Conservation (phyloP, 2,329 filamentous ascomycete species). For the Fusarium poae region DNA sequence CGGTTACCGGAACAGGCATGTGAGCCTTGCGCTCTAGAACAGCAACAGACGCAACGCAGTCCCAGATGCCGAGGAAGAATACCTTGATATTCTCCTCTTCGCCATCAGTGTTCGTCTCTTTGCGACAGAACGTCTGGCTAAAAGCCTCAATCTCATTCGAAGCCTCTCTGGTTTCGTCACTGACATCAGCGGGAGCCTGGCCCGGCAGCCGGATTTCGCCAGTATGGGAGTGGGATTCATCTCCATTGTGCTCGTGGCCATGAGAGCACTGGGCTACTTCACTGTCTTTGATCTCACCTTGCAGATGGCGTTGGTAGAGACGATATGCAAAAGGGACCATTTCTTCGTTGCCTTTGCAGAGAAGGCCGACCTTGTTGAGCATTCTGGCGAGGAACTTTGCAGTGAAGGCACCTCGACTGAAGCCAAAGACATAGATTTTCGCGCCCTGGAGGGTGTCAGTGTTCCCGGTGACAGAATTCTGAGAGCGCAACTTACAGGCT, state of each 20-base stretch:
- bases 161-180: slow-evolving; percentile 43
- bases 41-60: slow-evolving; percentile 66
- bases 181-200: slow-evolving; percentile 41
- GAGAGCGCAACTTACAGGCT: slow-evolving; percentile 49
- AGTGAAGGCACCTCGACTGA: slow-evolving; percentile 65
- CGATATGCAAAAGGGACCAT: slow-evolving; percentile 65
- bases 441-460: slow-evolving; percentile 53
- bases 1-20: slow-evolving; percentile 55
- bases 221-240: not conserved
- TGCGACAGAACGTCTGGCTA: slow-evolving; percentile 62
- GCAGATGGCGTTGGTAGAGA: slow-evolving; percentile 59
- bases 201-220: slow-evolving; percentile 35
- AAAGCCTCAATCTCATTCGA: slow-evolving; percentile 60
- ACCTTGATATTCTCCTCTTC: slow-evolving; percentile 59
- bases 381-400: slow-evolving; percentile 66
- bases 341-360: slow-evolving; percentile 66
- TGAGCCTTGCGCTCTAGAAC: slow-evolving; percentile 56
- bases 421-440: slow-evolving; percentile 68
- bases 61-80: slow-evolving; percentile 68
- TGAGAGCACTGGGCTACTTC: slow-evolving; percentile 35
- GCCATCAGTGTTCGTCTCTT: slow-evolving; percentile 41
- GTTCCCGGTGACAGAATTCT: accelerated
- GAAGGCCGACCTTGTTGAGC: slow-evolving; percentile 62
- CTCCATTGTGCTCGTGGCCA: slow-evolving; percentile 3
- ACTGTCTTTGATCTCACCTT: slow-evolving; percentile 55